Evolutionary conservation across 108 stramenopile genomes (phyloP).

Genomic region (Aurantiochytrium sp.): DNA sequence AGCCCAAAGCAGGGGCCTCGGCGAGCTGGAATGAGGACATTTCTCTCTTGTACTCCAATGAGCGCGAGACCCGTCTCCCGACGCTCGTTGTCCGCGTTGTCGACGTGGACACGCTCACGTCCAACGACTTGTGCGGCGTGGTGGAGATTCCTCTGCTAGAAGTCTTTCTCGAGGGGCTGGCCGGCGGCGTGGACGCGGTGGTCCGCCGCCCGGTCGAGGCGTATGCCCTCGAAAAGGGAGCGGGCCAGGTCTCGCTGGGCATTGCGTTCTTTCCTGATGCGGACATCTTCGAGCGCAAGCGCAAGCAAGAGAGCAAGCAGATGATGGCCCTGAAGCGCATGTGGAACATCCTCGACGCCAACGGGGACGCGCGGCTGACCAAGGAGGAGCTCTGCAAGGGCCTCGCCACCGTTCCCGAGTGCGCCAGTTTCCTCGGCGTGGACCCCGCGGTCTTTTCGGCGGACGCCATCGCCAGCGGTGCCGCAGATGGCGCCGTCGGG

Average conservation of each 20-base stretch:
- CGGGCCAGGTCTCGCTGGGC: neutral
- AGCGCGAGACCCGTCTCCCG: neutral
- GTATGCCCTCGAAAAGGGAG: neutral
- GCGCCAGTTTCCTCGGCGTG: neutral
- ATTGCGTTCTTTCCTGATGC: neutral
- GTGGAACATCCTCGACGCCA: neutral
- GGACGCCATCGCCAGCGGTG: neutral
- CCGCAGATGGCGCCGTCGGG: neutral
- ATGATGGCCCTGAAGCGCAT: neutral
- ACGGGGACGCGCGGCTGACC: neutral
- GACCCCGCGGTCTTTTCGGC: neutral
- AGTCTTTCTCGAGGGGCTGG: neutral
- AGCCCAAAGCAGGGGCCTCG: neutral
- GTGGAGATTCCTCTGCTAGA: neutral
- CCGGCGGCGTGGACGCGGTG: neutral
- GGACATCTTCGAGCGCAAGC: neutral
- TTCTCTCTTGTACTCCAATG: conserved; percentile 11
- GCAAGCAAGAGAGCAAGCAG: neutral
- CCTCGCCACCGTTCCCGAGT: neutral
- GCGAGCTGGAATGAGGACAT: neutral
- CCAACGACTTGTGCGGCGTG: neutral
- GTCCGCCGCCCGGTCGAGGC: neutral
- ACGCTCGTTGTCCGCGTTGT: neutral
- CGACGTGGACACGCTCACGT: neutral
- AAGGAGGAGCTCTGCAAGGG: neutral